Evolutionary conservation across 1,284 basidiomycete species (phyloP).

Genomic region (Pterulicium gracile): DNA sequence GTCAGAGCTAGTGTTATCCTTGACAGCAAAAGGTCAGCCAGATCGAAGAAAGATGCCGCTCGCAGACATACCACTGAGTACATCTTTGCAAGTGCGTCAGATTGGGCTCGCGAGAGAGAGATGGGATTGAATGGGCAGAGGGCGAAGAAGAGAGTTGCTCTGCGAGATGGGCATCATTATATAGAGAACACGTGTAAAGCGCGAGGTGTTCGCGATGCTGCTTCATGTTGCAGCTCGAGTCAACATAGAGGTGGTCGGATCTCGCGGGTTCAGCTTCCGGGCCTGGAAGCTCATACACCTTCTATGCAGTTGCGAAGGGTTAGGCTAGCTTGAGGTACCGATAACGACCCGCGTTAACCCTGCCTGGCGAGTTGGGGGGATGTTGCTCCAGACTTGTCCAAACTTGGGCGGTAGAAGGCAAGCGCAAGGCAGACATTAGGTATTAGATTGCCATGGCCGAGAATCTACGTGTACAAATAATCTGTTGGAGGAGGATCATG

Average conservation of each 20-base stretch:
- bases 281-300: too few relatives aligned
- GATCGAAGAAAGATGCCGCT: background rate
- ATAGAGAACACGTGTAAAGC: slow-evolving; percentile 1
- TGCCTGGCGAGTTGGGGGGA: too few relatives aligned
- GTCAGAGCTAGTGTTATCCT: slow-evolving; percentile 1
- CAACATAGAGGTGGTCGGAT: too few relatives aligned
- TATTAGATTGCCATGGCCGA: too few relatives aligned
- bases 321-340: too few relatives aligned
- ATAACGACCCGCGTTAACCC: too few relatives aligned
- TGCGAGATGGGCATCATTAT: too few relatives aligned
- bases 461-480: background rate
- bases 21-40: background rate
- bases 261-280: too few relatives aligned
- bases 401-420: background rate
- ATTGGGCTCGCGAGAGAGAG: background rate
- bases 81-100: background rate
- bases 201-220: slow-evolving; percentile 1
- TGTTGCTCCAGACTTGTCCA: too few relatives aligned
- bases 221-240: too few relatives aligned
- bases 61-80: background rate
- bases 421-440: background rate
- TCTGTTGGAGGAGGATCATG: background rate
- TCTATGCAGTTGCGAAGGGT: too few relatives aligned
- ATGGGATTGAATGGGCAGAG: background rate
- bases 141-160: slow-evolving; percentile 1